Evolutionary conservation across 2,329 filamentous ascomycete species (phyloP).

Genomic region (Leptosphaerulina australis): DNA sequence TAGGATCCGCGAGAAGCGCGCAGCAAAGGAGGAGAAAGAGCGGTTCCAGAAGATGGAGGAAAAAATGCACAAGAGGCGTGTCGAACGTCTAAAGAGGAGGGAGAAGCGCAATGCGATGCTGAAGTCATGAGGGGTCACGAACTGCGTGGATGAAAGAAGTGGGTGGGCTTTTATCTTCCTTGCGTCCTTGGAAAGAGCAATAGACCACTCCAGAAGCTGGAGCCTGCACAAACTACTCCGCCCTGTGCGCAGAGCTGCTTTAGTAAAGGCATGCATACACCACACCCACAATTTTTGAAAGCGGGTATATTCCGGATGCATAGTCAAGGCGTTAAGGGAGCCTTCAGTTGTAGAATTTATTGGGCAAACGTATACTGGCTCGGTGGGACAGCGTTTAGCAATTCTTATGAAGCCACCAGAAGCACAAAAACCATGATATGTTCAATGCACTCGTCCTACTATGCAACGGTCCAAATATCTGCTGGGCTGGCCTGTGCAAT

Average conservation of each 20-base stretch:
- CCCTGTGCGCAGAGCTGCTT: too few species aligned
- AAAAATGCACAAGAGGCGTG: constrained; percentile 96
- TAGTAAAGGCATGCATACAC: neutral
- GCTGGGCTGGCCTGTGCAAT: neutral
- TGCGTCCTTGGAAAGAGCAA: neutral
- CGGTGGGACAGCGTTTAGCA: neutral
- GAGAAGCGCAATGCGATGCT: constrained; percentile 93
- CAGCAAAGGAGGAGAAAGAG: constrained; percentile 89
- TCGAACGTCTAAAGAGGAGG: constrained; percentile 89
- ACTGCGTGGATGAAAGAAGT: neutral
- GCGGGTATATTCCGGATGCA: constrained; percentile 5
- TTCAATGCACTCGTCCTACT: neutral
- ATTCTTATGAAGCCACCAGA: neutral
- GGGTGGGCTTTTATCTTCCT: neutral
- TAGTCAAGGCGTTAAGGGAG: constrained; percentile 13
- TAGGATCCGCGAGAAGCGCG: constrained; percentile 81
- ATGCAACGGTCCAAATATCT: neutral
- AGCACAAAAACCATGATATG: neutral
- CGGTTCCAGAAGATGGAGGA: constrained; percentile 92
- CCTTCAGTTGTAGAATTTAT: neutral
- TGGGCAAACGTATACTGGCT: neutral
- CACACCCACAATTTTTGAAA: neutral
- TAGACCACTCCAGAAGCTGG: too few species aligned
- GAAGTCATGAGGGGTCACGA: constrained; percentile 51
- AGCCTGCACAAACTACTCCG: too few species aligned